A percentile compares a stretch with the other conserved stretches of the same genome.
Conservation (phyloP, 768 basidiomycete species). For the Mycena chlorophos region DNA sequence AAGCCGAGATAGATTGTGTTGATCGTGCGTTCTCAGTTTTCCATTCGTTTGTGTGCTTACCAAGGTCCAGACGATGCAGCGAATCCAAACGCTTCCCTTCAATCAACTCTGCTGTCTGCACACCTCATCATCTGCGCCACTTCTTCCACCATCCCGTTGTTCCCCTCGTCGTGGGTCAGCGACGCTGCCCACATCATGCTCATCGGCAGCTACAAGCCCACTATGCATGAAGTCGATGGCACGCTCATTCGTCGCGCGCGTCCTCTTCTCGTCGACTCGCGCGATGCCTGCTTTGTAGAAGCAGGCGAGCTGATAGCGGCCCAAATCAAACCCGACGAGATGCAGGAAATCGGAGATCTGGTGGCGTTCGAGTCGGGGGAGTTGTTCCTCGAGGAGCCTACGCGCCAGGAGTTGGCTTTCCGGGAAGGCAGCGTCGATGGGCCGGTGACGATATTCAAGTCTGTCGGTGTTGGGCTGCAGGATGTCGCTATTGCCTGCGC, state of each 20-base stretch:
- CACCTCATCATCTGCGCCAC: conserved; percentile 78
- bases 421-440: conserved; percentile 29
- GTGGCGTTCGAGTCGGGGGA: conserved; percentile 30
- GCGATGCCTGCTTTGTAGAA: conserved; percentile 66
- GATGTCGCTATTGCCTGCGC: conserved; percentile 80
- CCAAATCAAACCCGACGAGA: conserved; percentile 33
- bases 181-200: conserved; percentile 70
- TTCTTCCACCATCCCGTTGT: conserved; percentile 66
- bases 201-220: conserved; percentile 79
- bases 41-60: conserved; percentile 17
- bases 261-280: conserved; percentile 70
- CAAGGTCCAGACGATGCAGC: conserved; percentile 7
- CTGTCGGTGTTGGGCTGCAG: conserved; percentile 84
- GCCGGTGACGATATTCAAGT: conserved; percentile 80
- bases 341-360: conserved; percentile 74
- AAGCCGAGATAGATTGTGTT: conserved; percentile 19
- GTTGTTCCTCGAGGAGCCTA: conserved; percentile 2
- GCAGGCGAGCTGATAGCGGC: conserved; percentile 81
- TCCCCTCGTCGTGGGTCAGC: conserved; percentile 63
- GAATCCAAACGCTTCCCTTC: conserved; percentile 22
- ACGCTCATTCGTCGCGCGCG: conserved; percentile 56
- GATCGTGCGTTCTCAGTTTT: conserved; percentile 27
- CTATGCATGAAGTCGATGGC: conserved; percentile 75
- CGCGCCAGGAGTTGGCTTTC: background rate
- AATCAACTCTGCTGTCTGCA: conserved; percentile 38